These are phyloP conservation scores for Tephrocybe sp. DNA, from an alignment of 768 basidiomycete species.

Conservation along the genomic window DNA sequence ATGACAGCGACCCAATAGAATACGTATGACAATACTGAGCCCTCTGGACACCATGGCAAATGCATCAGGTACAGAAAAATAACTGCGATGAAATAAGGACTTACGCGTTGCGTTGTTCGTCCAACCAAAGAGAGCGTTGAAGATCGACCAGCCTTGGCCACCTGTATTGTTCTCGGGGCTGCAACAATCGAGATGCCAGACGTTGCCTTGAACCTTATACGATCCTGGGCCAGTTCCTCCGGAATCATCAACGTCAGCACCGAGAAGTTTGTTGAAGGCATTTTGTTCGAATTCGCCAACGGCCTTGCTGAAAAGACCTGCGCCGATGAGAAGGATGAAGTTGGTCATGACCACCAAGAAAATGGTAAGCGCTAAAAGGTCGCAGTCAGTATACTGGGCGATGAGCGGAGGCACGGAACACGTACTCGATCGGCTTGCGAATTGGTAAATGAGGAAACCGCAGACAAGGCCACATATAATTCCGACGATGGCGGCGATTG, in stretches of 20 bases:
- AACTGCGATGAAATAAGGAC: constrained; percentile 16
- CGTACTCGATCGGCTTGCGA: constrained; percentile 71
- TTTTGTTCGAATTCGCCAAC: constrained; percentile 72
- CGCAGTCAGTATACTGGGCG: not conserved
- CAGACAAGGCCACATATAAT: constrained; percentile 71
- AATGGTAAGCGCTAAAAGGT: constrained; percentile 58
- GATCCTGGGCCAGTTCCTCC: constrained; percentile 80
- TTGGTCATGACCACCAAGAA: constrained; percentile 94
- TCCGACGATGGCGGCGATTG: constrained; percentile 86
- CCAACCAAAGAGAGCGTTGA: constrained; percentile 87
- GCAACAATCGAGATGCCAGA: constrained; percentile 89
- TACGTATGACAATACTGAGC: constrained; percentile 81
- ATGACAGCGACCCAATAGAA: constrained; percentile 92
- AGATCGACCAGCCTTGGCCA: constrained; percentile 72
- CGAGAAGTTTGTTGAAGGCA: constrained; percentile 65
- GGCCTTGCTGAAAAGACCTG: constrained; percentile 85
- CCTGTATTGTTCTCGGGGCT: constrained; percentile 53
- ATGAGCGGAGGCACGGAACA: not conserved
- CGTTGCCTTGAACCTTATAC: constrained; percentile 75
- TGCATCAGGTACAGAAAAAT: not conserved
- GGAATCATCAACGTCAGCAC: constrained; percentile 66
- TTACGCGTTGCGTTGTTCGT: constrained; percentile 74
- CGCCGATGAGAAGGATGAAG: constrained; percentile 88
- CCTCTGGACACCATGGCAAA: constrained; percentile 37
- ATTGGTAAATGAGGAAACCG: constrained; percentile 77